Conservation (phyloP, 768 basidiomycete species). For the Amanita rimosa region DNA sequence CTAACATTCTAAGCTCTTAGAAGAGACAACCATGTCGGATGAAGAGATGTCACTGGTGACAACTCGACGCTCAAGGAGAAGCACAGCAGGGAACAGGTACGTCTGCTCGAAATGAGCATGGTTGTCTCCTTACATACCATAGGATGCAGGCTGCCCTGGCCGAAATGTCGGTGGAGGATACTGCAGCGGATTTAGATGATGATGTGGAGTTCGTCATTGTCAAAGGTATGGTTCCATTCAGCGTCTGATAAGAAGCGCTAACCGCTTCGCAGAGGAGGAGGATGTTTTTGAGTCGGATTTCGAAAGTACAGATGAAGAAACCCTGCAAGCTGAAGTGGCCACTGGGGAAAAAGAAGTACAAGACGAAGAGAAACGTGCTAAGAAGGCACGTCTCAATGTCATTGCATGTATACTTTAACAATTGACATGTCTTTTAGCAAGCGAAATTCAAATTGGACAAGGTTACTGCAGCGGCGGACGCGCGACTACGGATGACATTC, state of each 20-base stretch:
- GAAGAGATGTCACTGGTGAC: constrained; percentile 31
- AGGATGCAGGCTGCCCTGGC: constrained; percentile 77
- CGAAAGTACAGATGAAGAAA: constrained; percentile 73
- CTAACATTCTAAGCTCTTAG: no score
- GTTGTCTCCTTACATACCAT: constrained; percentile 6
- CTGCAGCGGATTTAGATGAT: constrained; percentile 52
- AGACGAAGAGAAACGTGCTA: constrained; percentile 47
- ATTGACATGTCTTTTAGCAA: constrained; percentile 24
- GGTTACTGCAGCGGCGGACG: constrained; percentile 56
- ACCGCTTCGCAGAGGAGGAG: constrained; percentile 49
- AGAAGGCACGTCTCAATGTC: constrained; percentile 27
- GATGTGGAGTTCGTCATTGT: constrained; percentile 61
- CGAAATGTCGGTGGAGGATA: constrained; percentile 49
- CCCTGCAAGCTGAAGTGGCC: constrained; percentile 39
- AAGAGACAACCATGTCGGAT: constrained; percentile 7
- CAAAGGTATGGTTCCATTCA: constrained; percentile 34
- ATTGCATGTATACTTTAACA: neutral
- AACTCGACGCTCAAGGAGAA: constrained; percentile 50
- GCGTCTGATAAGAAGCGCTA: neutral
- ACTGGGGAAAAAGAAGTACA: constrained; percentile 43
- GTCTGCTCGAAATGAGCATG: constrained; percentile 7
- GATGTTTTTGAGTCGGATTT: constrained; percentile 80
- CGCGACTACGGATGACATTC: constrained; percentile 56
- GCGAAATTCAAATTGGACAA: constrained; percentile 47
- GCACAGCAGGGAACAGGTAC: constrained; percentile 73